Percentiles rank a stretch among this genome's conserved stretches.
Conservation (phyloP, 176 grass and related monocot species). For the Triticum urartu region DNA sequence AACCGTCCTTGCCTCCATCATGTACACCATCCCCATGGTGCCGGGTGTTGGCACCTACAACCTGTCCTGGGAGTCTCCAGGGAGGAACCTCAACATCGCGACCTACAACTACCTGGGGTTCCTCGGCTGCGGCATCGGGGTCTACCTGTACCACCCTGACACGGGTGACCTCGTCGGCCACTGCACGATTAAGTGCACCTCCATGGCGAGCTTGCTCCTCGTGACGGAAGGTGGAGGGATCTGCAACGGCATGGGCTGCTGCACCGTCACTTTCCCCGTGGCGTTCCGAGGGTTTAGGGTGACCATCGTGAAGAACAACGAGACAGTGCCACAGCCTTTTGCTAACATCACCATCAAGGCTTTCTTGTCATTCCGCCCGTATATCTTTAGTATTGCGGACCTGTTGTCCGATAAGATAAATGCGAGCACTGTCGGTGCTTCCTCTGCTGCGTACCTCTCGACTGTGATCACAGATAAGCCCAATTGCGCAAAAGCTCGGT, state of each 20-base stretch:
- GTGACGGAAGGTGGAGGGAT: background rate
- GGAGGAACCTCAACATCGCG: conserved; percentile 21
- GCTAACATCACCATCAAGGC: conserved; percentile 17
- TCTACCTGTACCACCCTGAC: conserved; percentile 27
- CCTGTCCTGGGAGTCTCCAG: conserved; percentile 18
- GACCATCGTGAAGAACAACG: background rate
- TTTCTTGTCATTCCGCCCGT: conserved; percentile 26
- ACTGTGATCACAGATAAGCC: background rate
- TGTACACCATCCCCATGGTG: conserved; percentile 20
- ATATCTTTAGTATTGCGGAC: conserved; percentile 6
- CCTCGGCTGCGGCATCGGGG: conserved; percentile 16
- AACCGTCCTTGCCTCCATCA: conserved; percentile 18
- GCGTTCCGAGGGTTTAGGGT: conserved; percentile 15
- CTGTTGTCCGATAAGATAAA: conserved; percentile 29
- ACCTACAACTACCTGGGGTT: conserved; percentile 29
- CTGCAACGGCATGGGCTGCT: conserved; percentile 38
- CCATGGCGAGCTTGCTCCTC: conserved; percentile 6
- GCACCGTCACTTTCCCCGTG: background rate
- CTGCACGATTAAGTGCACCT: conserved; percentile 17
- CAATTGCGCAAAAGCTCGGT: background rate
- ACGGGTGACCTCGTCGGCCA: background rate
- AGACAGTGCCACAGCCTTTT: background rate
- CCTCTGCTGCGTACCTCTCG: background rate
- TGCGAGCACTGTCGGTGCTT: conserved; percentile 23
- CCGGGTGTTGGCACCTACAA: conserved; percentile 14